These are phyloP conservation scores for Physcomitrellopsis africana DNA, from an alignment of 225 moss, liverwort and hornwort genomes.

Conservation along the genomic window DNA sequence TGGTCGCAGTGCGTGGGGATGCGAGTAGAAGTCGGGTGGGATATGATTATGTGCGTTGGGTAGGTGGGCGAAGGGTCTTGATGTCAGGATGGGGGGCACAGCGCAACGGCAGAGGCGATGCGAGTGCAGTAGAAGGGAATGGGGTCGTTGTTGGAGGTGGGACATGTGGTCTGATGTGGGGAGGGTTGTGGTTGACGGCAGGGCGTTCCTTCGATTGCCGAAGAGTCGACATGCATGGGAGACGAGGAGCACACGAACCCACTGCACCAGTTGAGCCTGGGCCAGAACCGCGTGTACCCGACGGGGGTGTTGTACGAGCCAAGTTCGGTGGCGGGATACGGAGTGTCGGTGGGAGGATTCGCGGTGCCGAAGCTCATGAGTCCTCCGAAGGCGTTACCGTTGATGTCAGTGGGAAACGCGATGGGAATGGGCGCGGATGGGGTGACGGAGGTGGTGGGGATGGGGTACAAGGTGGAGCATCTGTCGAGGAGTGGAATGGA, in stretches of 20 bases:
- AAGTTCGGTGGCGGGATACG: conserved; percentile 54
- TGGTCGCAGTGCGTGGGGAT: no score
- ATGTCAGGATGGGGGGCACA: no score
- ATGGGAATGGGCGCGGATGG: conserved; percentile 50
- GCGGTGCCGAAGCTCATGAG: conserved; percentile 58
- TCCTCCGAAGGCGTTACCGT: conserved; percentile 72
- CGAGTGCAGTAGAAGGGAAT: no score
- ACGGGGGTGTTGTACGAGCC: conserved; percentile 65
- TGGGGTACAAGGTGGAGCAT: conserved; percentile 43
- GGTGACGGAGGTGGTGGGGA: conserved; percentile 59
- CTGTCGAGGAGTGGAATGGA: no score
- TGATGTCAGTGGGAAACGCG: conserved; percentile 64
- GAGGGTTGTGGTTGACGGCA: conserved; percentile 22
- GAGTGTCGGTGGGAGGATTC: conserved; percentile 60
- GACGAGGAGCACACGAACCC: conserved; percentile 64
- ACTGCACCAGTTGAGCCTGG: conserved; percentile 78
- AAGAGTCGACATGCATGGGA: conserved; percentile 57
- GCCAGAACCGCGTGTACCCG: conserved; percentile 61
- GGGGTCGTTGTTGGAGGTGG: neutral
- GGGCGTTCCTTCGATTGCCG: conserved; percentile 78
- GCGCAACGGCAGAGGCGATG: no score
- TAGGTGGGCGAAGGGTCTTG: no score
- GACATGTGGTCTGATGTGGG: neutral
- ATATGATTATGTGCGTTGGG: no score
- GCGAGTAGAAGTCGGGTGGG: no score